Percentiles rank a stretch among this genome's conserved stretches.
These are phyloP conservation scores for Simplicillium sp. DNA, from an alignment of 2,329 filamentous ascomycete species.

Conservation along the genomic window DNA sequence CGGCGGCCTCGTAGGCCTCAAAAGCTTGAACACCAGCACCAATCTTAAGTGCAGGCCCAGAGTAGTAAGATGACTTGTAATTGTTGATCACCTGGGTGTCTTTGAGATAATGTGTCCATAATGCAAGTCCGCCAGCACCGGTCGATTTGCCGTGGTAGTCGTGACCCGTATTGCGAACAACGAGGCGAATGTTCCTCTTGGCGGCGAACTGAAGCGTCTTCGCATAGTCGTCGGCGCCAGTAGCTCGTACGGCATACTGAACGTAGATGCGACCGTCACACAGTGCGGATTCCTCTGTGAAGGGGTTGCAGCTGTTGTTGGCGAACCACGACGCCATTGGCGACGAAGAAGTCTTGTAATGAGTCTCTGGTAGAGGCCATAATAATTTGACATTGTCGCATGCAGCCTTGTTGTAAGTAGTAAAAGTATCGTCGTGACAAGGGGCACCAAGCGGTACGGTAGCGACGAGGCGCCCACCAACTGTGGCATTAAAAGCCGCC, in stretches of 20 bases:
- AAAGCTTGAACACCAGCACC: conserved; percentile 42
- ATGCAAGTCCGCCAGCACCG: conserved; percentile 26
- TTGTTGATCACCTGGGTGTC: conserved; percentile 29
- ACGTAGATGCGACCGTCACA: conserved; percentile 35
- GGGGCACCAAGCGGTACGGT: conserved; percentile 38
- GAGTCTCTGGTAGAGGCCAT: conserved; percentile 19
- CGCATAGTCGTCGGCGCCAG: conserved; percentile 17
- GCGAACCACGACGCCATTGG: neutral
- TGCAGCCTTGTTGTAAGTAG: conserved; percentile 27
- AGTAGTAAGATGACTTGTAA: conserved; percentile 31
- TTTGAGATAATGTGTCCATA: conserved; percentile 30
- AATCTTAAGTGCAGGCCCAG: conserved; percentile 40
- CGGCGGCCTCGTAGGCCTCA: conserved; percentile 34
- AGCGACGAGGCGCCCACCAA: conserved; percentile 32
- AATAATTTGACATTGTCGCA: conserved; percentile 25
- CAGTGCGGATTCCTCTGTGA: conserved; percentile 22
- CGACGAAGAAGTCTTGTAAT: conserved; percentile 12
- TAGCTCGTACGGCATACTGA: conserved; percentile 26
- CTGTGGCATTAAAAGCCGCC: conserved; percentile 1
- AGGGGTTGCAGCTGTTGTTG: conserved; percentile 28
- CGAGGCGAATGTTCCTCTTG: conserved; percentile 24
- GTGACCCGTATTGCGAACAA: conserved; percentile 23
- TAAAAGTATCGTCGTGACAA: conserved; percentile 30
- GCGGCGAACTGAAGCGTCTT: conserved; percentile 25
- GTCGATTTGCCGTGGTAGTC: conserved; percentile 23